Percentiles rank a stretch among this genome's conserved stretches.
phyloP scores from a whole-genome alignment of 2,329 filamentous ascomycete species.

The Trichoderma guizhouense region DNA sequence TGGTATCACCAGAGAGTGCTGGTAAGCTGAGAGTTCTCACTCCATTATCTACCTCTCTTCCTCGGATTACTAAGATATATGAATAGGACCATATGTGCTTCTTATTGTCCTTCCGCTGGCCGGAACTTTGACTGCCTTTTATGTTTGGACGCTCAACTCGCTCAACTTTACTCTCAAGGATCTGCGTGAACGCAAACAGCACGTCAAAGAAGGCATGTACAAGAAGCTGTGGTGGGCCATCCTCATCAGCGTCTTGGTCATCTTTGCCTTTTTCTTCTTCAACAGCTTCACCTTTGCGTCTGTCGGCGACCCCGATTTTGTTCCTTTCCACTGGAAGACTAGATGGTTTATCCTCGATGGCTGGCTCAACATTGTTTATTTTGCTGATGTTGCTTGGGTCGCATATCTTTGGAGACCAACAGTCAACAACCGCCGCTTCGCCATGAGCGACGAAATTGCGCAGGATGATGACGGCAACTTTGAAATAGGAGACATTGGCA shows the following conservation, averaged over 20 bases:
- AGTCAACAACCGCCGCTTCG: slow-evolving; percentile 93
- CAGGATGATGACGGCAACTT: slow-evolving; percentile 96
- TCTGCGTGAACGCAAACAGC: slow-evolving; percentile 89
- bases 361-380: slow-evolving; percentile 95
- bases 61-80: background rate
- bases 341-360: slow-evolving; percentile 97
- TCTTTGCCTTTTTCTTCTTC: slow-evolving; percentile 98
- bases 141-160: slow-evolving; percentile 97
- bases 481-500: slow-evolving; percentile 88
- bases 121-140: slow-evolving; percentile 90
- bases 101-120: slow-evolving; percentile 91
- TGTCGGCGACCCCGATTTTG: slow-evolving; percentile 78
- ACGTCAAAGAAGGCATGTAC: slow-evolving; percentile 92
- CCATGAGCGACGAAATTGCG: slow-evolving; percentile 98
- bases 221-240: slow-evolving; percentile 99
- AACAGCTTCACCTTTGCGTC: slow-evolving; percentile 95
- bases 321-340: slow-evolving; percentile 95
- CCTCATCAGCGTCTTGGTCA: slow-evolving; percentile 84
- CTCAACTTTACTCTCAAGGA: slow-evolving; percentile 95
- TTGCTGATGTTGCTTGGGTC: slow-evolving; percentile 87
- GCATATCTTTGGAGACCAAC: slow-evolving; percentile 97
- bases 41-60: too few species aligned
- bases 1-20: slow-evolving; percentile 84
- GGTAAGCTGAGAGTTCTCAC: slow-evolving; percentile 40
- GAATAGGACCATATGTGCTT: slow-evolving; percentile 74